Evolutionary conservation across 352 stramenopile genomes (phyloP).

Genomic region (Globisporangium mamillatum): DNA sequence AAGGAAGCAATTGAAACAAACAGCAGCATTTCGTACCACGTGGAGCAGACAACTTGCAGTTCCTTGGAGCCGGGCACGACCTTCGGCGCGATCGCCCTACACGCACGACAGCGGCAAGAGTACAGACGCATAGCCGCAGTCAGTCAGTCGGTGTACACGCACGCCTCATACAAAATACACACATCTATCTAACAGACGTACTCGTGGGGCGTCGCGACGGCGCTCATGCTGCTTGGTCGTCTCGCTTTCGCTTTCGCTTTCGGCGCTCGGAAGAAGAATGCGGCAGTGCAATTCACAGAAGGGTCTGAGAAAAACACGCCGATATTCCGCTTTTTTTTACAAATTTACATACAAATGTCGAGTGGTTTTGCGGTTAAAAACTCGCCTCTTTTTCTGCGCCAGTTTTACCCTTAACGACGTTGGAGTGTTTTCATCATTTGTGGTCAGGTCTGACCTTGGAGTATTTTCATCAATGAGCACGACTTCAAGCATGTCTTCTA

Average conservation of each 20-base stretch:
- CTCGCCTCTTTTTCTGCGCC: no score
- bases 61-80: constrained; percentile 55
- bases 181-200: background rate
- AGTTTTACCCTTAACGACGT: background rate
- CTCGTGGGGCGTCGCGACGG: background rate
- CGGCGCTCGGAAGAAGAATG: background rate
- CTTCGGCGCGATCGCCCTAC: constrained; percentile 41
- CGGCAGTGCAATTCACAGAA: background rate
- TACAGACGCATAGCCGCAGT: no score
- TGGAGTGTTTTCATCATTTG: no score
- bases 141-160: no score
- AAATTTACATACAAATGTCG: no score
- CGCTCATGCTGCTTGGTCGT: background rate
- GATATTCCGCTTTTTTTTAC: no score
- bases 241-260: background rate
- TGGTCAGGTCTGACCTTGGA: no score
- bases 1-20: background rate
- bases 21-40: constrained; percentile 34
- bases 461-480: no score
- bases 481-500: no score
- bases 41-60: constrained; percentile 49
- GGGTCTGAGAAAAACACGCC: constrained; percentile 4
- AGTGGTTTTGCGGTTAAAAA: no score
- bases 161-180: no score
- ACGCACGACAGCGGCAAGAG: background rate